These are phyloP conservation scores for Wickerhamomyces queroliae DNA, from an alignment of 805 yeast genomes.

Conservation along the genomic window DNA sequence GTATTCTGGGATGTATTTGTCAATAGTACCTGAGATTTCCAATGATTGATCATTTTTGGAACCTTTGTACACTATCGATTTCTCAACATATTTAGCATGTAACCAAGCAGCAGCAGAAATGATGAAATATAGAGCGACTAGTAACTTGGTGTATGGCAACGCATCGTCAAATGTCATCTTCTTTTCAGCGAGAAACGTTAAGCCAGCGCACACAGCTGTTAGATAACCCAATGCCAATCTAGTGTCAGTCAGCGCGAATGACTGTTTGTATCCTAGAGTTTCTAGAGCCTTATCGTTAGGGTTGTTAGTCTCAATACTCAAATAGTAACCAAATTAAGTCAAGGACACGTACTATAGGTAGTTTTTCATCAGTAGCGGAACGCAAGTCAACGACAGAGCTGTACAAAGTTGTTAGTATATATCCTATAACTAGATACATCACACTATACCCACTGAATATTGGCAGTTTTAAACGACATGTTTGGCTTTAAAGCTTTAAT, in stretches of 20 bases:
- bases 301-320: too few relatives aligned
- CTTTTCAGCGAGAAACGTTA: conserved; percentile 45
- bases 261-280: conserved; percentile 35
- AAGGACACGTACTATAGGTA: conserved; percentile 6
- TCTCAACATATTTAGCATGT: conserved; percentile 31
- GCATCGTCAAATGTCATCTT: conserved; percentile 38
- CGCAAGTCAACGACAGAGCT: conserved; percentile 15
- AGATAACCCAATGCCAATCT: conserved; percentile 46
- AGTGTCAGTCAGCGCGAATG: conserved; percentile 36
- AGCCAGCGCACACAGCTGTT: conserved; percentile 43
- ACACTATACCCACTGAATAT: conserved; percentile 6
- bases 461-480: conserved; percentile 13
- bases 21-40: conserved; percentile 25
- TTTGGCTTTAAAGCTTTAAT: background rate
- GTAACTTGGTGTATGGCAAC: conserved; percentile 30
- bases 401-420: background rate
- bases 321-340: background rate
- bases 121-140: conserved; percentile 34
- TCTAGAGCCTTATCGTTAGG: background rate
- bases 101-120: conserved; percentile 34
- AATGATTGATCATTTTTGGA: conserved; percentile 22
- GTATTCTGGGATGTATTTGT: conserved; percentile 41
- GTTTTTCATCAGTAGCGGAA: conserved; percentile 11
- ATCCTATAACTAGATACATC: too few relatives aligned
- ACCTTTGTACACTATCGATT: conserved; percentile 41